Evolutionary conservation across 2,329 filamentous ascomycete species (phyloP).

Genomic region (Penicillium sp.): DNA sequence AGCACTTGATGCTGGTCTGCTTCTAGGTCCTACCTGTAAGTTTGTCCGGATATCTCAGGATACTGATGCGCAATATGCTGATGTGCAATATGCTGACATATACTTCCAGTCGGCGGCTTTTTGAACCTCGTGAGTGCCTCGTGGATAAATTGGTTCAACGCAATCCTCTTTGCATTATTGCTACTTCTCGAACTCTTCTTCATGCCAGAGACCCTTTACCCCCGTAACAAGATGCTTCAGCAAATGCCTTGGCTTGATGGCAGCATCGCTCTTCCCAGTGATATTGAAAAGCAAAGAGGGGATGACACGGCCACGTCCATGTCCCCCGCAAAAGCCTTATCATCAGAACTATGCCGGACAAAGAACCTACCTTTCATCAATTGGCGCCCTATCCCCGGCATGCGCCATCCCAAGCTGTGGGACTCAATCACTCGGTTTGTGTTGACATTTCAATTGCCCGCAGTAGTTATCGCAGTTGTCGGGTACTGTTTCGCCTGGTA

Average conservation of each 20-base stretch:
- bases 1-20: slow-evolving; percentile 46
- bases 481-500: slow-evolving; percentile 50
- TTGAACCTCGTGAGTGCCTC: slow-evolving; percentile 40
- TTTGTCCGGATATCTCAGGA: slow-evolving; percentile 2
- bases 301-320: background rate
- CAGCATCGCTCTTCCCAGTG: slow-evolving; percentile 1
- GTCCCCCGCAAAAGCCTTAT: background rate
- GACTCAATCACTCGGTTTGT: slow-evolving; percentile 41
- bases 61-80: background rate
- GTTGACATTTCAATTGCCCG: slow-evolving; percentile 41
- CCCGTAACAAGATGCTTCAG: slow-evolving; percentile 43
- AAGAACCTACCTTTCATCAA: slow-evolving; percentile 42
- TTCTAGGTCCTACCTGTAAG: slow-evolving; percentile 43
- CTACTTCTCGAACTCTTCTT: slow-evolving; percentile 43
- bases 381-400: slow-evolving; percentile 41
- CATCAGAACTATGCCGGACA: slow-evolving; percentile 30
- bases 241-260: slow-evolving; percentile 22
- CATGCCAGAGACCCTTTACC: slow-evolving; percentile 51
- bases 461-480: slow-evolving; percentile 40
- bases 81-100: background rate
- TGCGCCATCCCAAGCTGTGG: slow-evolving; percentile 45
- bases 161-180: slow-evolving; percentile 46
- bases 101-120: slow-evolving; percentile 42
- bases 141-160: slow-evolving; percentile 50
- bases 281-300: slow-evolving; percentile 23